These are phyloP conservation scores for Thielaviopsis musarum DNA, from an alignment of 2,329 filamentous ascomycete genomes.

Conservation along the genomic window DNA sequence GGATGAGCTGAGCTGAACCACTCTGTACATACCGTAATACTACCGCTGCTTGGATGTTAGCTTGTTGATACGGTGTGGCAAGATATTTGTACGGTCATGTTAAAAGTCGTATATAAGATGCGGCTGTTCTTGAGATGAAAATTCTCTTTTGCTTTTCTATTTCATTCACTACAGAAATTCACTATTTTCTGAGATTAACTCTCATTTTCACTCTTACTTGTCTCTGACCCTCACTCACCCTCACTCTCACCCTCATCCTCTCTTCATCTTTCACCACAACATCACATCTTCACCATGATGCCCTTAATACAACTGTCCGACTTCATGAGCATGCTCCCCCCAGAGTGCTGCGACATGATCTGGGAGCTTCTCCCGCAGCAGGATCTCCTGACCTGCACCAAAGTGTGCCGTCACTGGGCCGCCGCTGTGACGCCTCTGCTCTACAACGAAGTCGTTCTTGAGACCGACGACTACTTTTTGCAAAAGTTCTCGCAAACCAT, in stretches of 20 bases:
- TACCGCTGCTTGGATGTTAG: too few species aligned
- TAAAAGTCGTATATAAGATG: too few species aligned
- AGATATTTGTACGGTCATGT: too few species aligned
- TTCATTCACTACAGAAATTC: background rate
- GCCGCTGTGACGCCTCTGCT: slow-evolving; percentile 3
- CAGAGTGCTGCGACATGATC: slow-evolving; percentile 7
- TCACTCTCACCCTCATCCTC: too few species aligned
- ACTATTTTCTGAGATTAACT: background rate
- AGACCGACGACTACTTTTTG: slow-evolving; percentile 9
- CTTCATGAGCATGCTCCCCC: slow-evolving; percentile 2
- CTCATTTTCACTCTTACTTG: background rate
- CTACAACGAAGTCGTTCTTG: slow-evolving; percentile 5
- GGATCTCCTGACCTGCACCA: background rate
- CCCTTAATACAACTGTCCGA: slow-evolving; percentile 5
- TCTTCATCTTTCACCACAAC: background rate
- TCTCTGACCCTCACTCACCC: background rate
- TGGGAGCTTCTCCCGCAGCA: slow-evolving; percentile 1
- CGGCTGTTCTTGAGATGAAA: too few species aligned
- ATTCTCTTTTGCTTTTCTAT: background rate
- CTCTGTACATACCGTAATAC: too few species aligned
- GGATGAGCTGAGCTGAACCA: too few species aligned
- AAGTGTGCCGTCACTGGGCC: slow-evolving; percentile 1
- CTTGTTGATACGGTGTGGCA: too few species aligned
- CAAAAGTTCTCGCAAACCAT: slow-evolving; percentile 10
- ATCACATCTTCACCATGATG: background rate